Percentiles rank a stretch among this genome's conserved stretches.
Conservation (phyloP, 106 monocot species). For the Dendrobium huoshanense region DNA sequence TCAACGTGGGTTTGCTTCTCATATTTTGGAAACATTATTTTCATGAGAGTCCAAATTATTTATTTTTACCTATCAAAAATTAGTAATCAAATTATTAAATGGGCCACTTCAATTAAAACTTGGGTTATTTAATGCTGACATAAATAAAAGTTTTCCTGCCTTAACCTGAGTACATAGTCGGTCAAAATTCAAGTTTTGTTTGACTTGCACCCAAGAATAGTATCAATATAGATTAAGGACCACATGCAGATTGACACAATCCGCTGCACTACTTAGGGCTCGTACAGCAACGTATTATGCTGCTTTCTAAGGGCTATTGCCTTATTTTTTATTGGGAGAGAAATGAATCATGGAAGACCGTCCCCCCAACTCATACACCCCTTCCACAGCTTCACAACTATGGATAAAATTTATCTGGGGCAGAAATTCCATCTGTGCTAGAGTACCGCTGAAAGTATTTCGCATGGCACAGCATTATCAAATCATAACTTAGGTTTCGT, state of each 20-base stretch:
- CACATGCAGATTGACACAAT: too few species aligned
- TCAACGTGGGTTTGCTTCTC: not conserved
- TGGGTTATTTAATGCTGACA: too few species aligned
- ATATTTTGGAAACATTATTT: not conserved
- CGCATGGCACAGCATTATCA: not conserved
- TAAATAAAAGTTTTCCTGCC: too few species aligned
- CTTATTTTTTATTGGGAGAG: not conserved
- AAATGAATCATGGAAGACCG: not conserved
- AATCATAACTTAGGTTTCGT: not conserved
- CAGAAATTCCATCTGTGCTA: not conserved
- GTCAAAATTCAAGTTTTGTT: too few species aligned
- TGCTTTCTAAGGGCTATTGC: too few species aligned
- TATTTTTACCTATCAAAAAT: not conserved
- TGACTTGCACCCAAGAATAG: too few species aligned
- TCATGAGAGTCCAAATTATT: not conserved
- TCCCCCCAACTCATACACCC: not conserved
- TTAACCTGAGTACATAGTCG: too few species aligned
- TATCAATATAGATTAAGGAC: too few species aligned
- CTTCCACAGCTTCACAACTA: not conserved
- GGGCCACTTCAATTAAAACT: too few species aligned
- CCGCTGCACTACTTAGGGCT: too few species aligned
- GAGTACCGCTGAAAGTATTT: not conserved
- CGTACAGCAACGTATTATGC: not conserved
- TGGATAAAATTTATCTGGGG: not conserved
- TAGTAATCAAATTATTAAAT: not conserved